Percentiles rank a stretch among this genome's conserved stretches.
These are phyloP conservation scores for Oryza rufipogon DNA, from an alignment of 176 grass and related monocot species.

Conservation along the genomic window DNA sequence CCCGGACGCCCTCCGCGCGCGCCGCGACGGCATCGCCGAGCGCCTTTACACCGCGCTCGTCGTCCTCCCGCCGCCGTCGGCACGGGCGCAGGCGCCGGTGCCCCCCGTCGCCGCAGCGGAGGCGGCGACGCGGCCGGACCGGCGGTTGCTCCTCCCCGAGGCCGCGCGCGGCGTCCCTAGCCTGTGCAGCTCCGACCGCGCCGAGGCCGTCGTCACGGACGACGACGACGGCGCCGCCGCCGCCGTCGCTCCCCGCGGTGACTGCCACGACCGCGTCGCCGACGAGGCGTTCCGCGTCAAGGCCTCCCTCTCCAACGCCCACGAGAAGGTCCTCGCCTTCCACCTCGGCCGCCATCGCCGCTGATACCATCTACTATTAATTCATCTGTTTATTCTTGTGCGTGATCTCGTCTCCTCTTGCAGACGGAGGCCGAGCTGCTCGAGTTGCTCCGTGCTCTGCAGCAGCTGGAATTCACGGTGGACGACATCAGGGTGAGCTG, in stretches of 20 bases:
- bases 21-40: slow-evolving; percentile 65
- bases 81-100: background rate
- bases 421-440: slow-evolving; percentile 68
- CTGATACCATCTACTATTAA: slow-evolving; percentile 14
- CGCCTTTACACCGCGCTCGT: slow-evolving; percentile 54
- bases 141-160: slow-evolving; percentile 24
- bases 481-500: slow-evolving; percentile 58
- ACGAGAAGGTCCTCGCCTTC: slow-evolving; percentile 41
- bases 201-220: slow-evolving; percentile 49
- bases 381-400: background rate
- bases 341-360: background rate
- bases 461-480: slow-evolving; percentile 62
- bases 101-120: background rate
- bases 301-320: slow-evolving; percentile 34
- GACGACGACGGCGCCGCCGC: slow-evolving; percentile 20
- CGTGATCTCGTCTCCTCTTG: background rate
- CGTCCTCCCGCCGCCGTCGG: slow-evolving; percentile 11
- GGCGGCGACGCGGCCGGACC: background rate
- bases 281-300: slow-evolving; percentile 57
- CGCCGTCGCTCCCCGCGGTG: background rate
- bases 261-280: slow-evolving; percentile 19
- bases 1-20: slow-evolving; percentile 47
- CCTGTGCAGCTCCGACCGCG: slow-evolving; percentile 61
- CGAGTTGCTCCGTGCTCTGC: slow-evolving; percentile 48
- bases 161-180: slow-evolving; percentile 48